Conservation (phyloP, 164 flowering plant genomes). For the Aristolochia californica region DNA sequence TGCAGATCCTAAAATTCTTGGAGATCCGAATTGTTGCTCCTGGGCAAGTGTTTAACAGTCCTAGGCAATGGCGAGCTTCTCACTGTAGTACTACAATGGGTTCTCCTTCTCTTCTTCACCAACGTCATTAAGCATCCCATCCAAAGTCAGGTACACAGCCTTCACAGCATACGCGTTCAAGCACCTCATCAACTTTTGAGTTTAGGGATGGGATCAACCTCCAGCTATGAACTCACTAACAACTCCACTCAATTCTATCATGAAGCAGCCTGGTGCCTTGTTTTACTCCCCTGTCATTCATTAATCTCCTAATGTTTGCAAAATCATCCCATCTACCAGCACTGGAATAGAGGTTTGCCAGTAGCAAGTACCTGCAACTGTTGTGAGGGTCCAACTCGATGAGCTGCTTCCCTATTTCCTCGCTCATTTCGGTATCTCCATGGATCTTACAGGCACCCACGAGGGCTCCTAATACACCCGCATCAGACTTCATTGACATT, state of each 20-base stretch:
- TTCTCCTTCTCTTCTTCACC: slow-evolving; percentile 12
- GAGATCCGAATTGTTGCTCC: slow-evolving; percentile 10
- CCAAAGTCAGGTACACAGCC: slow-evolving; percentile 11
- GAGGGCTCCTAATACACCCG: slow-evolving; percentile 14
- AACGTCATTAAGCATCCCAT: slow-evolving; percentile 9
- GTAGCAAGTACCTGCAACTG: slow-evolving; percentile 13
- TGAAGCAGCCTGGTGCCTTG: slow-evolving; percentile 14
- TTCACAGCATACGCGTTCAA: slow-evolving; percentile 1
- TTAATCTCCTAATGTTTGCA: slow-evolving; percentile 11
- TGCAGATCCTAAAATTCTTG: slow-evolving; percentile 10
- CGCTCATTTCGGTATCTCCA: slow-evolving; percentile 7
- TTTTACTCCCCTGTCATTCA: slow-evolving; percentile 12
- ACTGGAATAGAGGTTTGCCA: slow-evolving; percentile 12
- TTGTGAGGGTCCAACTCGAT: slow-evolving; percentile 13
- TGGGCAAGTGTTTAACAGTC: slow-evolving; percentile 7
- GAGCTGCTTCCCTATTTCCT: slow-evolving; percentile 10
- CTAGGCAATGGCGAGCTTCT: slow-evolving; percentile 16
- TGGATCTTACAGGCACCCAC: slow-evolving; percentile 15
- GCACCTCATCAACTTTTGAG: slow-evolving; percentile 10
- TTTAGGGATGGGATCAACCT: slow-evolving; percentile 11
- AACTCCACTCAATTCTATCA: slow-evolving; percentile 12
- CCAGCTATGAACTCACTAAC: slow-evolving; percentile 12
- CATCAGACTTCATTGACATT: slow-evolving; percentile 15
- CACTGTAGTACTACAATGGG: slow-evolving; percentile 10
- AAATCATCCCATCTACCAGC: slow-evolving; percentile 14